Evolutionary conservation across 768 basidiomycete genomes (phyloP).

Genomic region (Pisolithus marmoratus): DNA sequence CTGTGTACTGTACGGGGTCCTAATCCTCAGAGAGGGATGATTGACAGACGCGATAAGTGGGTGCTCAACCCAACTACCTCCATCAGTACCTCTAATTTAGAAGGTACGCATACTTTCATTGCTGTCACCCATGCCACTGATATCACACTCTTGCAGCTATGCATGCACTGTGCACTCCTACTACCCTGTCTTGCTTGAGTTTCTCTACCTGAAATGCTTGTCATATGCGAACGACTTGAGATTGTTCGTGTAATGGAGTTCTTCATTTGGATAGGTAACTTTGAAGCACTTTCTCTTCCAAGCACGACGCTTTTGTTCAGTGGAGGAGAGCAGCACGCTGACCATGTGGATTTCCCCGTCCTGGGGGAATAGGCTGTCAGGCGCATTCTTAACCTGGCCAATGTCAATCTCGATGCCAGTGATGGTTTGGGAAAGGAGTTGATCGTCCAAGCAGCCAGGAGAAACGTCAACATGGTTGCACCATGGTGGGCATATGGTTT

Average conservation of each 20-base stretch:
- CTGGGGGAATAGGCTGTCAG: constrained; percentile 71
- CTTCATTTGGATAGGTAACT: constrained; percentile 88
- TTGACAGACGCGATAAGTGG: too few relatives aligned
- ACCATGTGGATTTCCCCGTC: constrained; percentile 68
- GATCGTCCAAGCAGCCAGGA: constrained; percentile 69
- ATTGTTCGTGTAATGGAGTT: constrained; percentile 73
- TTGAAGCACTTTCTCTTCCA: constrained; percentile 80
- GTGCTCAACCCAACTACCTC: too few relatives aligned
- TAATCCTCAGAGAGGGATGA: too few relatives aligned
- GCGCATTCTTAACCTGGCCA: constrained; percentile 48
- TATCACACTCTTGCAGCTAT: constrained; percentile 51
- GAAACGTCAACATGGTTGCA: constrained; percentile 91
- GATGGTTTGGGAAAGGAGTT: constrained; percentile 67
- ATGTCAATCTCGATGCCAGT: constrained; percentile 35
- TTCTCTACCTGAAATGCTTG: constrained; percentile 67
- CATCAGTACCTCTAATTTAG: too few relatives aligned
- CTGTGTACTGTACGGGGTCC: too few relatives aligned
- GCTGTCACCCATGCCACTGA: neutral
- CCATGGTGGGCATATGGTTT: constrained; percentile 94
- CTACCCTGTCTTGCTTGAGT: constrained; percentile 85
- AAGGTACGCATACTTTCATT: constrained; percentile 42
- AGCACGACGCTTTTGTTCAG: constrained; percentile 57
- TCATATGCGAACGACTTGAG: constrained; percentile 70
- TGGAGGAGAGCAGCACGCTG: constrained; percentile 67
- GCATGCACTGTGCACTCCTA: constrained; percentile 81